Conservation (phyloP, 2,329 filamentous ascomycete species). For the Penicillium sp. region DNA sequence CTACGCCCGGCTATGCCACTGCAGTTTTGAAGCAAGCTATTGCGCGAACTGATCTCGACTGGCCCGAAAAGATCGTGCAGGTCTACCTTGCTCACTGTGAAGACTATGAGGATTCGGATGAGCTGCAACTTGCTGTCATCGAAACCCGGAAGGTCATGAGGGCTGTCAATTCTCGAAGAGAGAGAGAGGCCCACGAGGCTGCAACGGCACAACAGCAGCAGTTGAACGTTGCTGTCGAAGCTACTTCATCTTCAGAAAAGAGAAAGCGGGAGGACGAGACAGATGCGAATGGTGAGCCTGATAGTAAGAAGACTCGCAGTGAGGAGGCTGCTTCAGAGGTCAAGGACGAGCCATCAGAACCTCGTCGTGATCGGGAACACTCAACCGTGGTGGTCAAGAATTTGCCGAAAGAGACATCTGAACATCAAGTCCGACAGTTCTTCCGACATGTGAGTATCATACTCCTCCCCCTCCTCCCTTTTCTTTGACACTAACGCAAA, state of each 20-base stretch:
- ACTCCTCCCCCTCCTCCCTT: background rate
- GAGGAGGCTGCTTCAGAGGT: constrained; percentile 39
- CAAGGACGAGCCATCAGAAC: constrained; percentile 34
- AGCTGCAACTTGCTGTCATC: constrained; percentile 71
- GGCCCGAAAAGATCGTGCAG: constrained; percentile 52
- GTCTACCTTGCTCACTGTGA: constrained; percentile 63
- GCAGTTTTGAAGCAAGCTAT: constrained; percentile 72
- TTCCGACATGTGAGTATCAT: constrained; percentile 66
- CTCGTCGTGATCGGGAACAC: constrained; percentile 86
- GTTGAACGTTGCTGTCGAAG: constrained; percentile 19
- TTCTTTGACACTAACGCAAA: constrained; percentile 9
- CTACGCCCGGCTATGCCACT: constrained; percentile 72
- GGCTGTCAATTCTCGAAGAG: constrained; percentile 62
- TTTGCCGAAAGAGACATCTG: constrained; percentile 67
- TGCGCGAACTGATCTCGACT: constrained; percentile 50
- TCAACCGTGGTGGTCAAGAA: constrained; percentile 79
- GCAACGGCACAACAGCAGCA: constrained; percentile 38
- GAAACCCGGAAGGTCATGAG: constrained; percentile 69
- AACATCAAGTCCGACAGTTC: constrained; percentile 78
- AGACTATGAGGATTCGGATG: constrained; percentile 78
- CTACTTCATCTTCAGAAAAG: constrained; percentile 46
- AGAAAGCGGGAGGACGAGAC: constrained; percentile 68
- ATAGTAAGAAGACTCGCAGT: constrained; percentile 68
- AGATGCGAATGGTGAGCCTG: constrained; percentile 53
- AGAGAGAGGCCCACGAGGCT: constrained; percentile 63